Evolutionary conservation across 2,329 filamentous ascomycete genomes (phyloP), one percentile per base, ranked within the genome.

Genomic region (Escovopsis sp.): DNA sequence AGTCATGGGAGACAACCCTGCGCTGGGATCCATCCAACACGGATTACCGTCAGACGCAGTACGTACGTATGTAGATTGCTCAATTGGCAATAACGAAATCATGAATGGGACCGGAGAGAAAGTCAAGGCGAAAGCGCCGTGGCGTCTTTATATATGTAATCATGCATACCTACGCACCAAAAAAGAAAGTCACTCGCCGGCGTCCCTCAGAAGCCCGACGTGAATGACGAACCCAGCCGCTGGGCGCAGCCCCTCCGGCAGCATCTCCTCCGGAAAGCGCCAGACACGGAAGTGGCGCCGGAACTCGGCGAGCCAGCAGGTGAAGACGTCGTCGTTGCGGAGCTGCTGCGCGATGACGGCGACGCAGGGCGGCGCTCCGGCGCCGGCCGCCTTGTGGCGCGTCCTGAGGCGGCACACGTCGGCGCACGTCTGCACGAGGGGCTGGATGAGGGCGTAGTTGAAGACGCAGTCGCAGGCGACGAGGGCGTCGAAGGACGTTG

Each of bases 391-490:
- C 15, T 15, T 15, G 15, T 15, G 15, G 15, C 15, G 15, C 15
- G 15, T 15, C 15, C 15, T 15, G 12, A 89, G 60, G 9, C 64
- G 64, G 59, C 86, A 94, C 23, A 79, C 70, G 48, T 93, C 83
- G 6, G 69, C 75, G 57, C 85, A 94, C 0, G 85, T 83, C 52
- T 80, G 74, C n/a, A 91, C 83, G 39, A 96, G 75, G 0, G 88
- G 86, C 36, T 74, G 66, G 23, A 96, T 75, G 3, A 96, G 72
- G 3, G 82, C 75, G 50, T 94, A 85, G 61, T 96, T 98, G 67
- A 93, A 98, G 51, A 98, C 82, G 60, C 88, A 95, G 60, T 98
- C 91, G 56, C 86, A 94, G 4, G 87, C 86, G 33, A 96, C 59
- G 10, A 96, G 67, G 12, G 78, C 62, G 53, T 93, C 82, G 50